Base-by-base conservation (phyloP, 306 rosid species). In the Prunus armeniaca region DNA sequence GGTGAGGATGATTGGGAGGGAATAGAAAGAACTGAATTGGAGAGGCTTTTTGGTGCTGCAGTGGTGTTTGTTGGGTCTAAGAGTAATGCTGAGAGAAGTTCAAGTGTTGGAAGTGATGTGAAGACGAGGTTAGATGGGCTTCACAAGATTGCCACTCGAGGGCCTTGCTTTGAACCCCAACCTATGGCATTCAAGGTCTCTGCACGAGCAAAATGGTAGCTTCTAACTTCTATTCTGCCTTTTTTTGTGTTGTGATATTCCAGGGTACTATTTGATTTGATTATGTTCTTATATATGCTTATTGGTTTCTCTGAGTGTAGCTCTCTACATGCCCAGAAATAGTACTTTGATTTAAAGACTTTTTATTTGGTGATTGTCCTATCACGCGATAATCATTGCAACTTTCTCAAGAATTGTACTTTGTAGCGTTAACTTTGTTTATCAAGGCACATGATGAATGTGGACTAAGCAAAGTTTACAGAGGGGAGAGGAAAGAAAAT, bases 1-100 rank as follows among this genome's bases (percentile, higher is more conserved):
- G 86, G 74, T 64, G 84, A 72, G 58, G 92, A 91, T 69, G 97
- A 89, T 81, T 91, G 97, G 97, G 97, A 86, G 60, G 90, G 91
- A 76, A 82, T 91, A 70, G 91, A 91, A 66, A 91, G 91, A 72
- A 91, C 89, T 17, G 91, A 91, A n/a, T 76, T 91, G 82, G 95
- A 91, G 71, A 82, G 45, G 80, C 75, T 71, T 65, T 91, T 91
- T 74, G 90, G 86, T 72, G 84, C 83, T 15, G 91, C 95, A 1
- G 87, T 88, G 24, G 84, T 9, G 32, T 85, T 78, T 74, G 90
- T 86, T 12, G 92, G 75, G 27, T 84, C 88, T 27, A 72, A 63
- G 51, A 64, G 15, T 61, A 81, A 77, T 61, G 81, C 69, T 62
- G 77, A 65, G 34, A 67, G 51, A 67, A 68, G 76, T 56, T 81